These are phyloP conservation scores for Hsuehochloa calcarea DNA, from an alignment of 176 grass and related monocot genomes.

Conservation along the genomic window DNA sequence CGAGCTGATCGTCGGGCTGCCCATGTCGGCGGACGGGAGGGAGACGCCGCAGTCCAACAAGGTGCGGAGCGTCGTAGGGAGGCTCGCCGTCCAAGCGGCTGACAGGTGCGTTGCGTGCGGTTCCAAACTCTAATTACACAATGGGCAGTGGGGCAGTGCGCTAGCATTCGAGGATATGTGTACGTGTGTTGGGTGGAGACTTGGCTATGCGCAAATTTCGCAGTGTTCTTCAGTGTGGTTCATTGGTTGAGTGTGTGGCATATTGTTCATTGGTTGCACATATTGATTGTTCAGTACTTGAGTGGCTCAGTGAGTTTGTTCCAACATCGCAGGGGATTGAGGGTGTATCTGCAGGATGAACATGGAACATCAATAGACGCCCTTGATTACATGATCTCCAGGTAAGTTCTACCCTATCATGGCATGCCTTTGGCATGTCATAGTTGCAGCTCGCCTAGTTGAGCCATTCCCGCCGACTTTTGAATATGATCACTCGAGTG, in stretches of 20 bases:
- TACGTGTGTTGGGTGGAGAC: not conserved
- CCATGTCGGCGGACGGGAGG: constrained; percentile 49
- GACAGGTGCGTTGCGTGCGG: constrained; percentile 41
- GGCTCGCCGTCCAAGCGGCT: constrained; percentile 71
- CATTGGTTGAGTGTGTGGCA: constrained; percentile 17
- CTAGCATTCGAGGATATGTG: not conserved
- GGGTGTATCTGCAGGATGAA: constrained; percentile 83
- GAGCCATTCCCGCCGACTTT: not conserved
- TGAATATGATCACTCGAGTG: not conserved
- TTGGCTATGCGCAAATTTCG: not conserved
- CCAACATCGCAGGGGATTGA: constrained; percentile 69
- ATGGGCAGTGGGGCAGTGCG: not conserved
- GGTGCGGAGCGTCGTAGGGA: constrained; percentile 67
- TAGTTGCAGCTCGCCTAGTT: not conserved
- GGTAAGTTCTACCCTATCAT: constrained; percentile 28
- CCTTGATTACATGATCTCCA: constrained; percentile 77
- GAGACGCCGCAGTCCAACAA: constrained; percentile 83
- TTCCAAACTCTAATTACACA: not conserved
- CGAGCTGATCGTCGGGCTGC: constrained; percentile 73
- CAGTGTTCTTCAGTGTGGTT: not conserved
- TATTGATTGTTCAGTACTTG: constrained; percentile 17
- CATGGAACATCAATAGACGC: constrained; percentile 78
- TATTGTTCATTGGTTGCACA: too few relatives aligned
- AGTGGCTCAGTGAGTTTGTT: constrained; percentile 11
- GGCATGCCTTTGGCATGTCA: not conserved